phyloP scores from a whole-genome alignment of 202 grass and related monocot genomes.

The Digitaria exilis region DNA sequence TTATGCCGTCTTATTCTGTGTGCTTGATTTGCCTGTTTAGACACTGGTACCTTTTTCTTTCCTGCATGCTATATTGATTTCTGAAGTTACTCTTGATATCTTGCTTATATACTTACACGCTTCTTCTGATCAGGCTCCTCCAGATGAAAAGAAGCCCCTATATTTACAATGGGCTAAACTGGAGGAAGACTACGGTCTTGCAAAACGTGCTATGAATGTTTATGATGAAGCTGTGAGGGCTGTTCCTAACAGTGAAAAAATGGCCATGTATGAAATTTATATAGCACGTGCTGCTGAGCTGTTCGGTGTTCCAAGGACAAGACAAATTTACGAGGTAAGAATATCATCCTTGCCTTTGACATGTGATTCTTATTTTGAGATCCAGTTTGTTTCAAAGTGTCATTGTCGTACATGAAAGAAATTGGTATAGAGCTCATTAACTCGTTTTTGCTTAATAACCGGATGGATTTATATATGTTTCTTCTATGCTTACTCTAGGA shows the following conservation, averaged over 20 bases:
- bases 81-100: conserved; percentile 24
- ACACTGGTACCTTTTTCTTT: not conserved
- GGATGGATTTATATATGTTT: conserved; percentile 11
- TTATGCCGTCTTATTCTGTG: conserved; percentile 13
- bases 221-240: conserved; percentile 89
- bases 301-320: conserved; percentile 92
- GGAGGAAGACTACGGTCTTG: conserved; percentile 95
- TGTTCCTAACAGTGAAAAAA: conserved; percentile 75
- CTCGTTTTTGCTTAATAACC: not conserved
- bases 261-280: conserved; percentile 98
- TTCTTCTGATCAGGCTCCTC: conserved; percentile 70
- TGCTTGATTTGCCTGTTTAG: conserved; percentile 33
- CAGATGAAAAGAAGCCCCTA: conserved; percentile 76
- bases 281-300: conserved; percentile 84
- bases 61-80: conserved; percentile 16
- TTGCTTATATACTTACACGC: conserved; percentile 32
- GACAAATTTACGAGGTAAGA: conserved; percentile 92
- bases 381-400: not conserved
- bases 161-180: conserved; percentile 98
- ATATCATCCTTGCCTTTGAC: conserved; percentile 3
- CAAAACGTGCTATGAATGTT: conserved; percentile 96
- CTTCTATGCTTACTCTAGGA: not conserved
- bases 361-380: conserved; percentile 19
- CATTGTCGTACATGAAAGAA: conserved; percentile 9
- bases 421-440: conserved; percentile 12